A percentile compares a stretch with the other conserved stretches of the same genome.
These are phyloP conservation scores for Botrytis porri DNA, from an alignment of 2,329 filamentous ascomycete genomes.

Conservation along the genomic window DNA sequence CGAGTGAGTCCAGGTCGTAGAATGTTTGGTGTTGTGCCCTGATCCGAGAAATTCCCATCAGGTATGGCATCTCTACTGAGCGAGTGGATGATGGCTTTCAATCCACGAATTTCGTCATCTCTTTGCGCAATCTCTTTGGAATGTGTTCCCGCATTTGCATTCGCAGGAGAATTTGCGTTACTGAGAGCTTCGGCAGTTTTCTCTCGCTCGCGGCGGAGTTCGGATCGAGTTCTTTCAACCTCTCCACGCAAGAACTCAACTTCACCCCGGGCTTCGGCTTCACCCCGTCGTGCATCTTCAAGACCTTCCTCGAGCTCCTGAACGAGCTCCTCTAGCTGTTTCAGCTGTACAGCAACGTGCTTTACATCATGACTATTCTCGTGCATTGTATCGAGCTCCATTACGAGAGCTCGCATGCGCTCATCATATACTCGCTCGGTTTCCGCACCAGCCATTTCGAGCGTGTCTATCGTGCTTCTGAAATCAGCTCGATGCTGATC, in stretches of 20 bases:
- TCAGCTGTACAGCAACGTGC: conserved; percentile 83
- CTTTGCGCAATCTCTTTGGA: conserved; percentile 85
- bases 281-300: conserved; percentile 88
- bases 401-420: conserved; percentile 80
- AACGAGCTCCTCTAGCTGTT: conserved; percentile 92
- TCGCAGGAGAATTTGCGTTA: conserved; percentile 38
- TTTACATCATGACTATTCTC: conserved; percentile 87
- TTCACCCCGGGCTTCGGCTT: conserved; percentile 92
- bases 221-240: conserved; percentile 84
- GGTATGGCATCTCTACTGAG: conserved; percentile 70
- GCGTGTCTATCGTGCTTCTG: conserved; percentile 90
- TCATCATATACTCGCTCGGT: conserved; percentile 95
- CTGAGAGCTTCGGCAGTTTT: conserved; percentile 65
- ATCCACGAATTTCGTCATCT: conserved; percentile 92
- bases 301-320: conserved; percentile 95
- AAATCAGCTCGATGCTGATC: conserved; percentile 95
- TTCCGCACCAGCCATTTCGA: conserved; percentile 93
- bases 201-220: conserved; percentile 83
- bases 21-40: conserved; percentile 36
- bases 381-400: conserved; percentile 78
- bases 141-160: conserved; percentile 46
- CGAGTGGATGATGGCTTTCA: conserved; percentile 97
- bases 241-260: conserved; percentile 94
- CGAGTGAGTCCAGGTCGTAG: conserved; percentile 44
- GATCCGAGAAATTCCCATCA: conserved; percentile 32